Conservation (phyloP, 768 basidiomycete species). For the Serendipita indica region DNA sequence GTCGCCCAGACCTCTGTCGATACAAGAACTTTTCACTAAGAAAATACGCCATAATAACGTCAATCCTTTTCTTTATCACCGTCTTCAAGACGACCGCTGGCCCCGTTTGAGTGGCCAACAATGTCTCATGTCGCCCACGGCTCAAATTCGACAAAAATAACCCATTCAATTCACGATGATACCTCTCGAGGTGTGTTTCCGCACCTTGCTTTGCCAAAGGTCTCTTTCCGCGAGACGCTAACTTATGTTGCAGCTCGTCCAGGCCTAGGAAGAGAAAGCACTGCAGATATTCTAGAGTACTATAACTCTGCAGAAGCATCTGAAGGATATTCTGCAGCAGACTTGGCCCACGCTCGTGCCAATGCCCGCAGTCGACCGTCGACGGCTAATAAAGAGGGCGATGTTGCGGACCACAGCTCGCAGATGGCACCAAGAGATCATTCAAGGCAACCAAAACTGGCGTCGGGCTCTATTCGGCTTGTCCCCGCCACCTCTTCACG, state of each 20-base stretch:
- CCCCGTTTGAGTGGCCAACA: neutral
- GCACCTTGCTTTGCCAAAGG: neutral
- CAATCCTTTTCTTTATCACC: neutral
- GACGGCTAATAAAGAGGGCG: slow-evolving; percentile 1
- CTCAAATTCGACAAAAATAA: no score
- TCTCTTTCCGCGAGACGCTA: slow-evolving; percentile 4
- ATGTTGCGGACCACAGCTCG: no score
- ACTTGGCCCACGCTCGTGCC: neutral
- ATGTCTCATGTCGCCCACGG: neutral
- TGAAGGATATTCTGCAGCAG: neutral
- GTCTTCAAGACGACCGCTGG: neutral
- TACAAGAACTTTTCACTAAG: no score
- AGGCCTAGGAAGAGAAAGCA: neutral
- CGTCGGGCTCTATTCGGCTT: neutral
- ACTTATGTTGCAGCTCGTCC: neutral
- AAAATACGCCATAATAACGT: no score
- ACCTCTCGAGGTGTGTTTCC: neutral
- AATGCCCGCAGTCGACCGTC: neutral
- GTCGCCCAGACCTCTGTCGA: no score
- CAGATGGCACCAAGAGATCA: neutral
- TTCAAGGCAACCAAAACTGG: neutral
- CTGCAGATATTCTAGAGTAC: slow-evolving; percentile 9
- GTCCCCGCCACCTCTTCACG: neutral
- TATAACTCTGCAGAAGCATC: slow-evolving; percentile 8
- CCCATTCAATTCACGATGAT: neutral